These are phyloP conservation scores for Fermentozyma sake DNA, from an alignment of 1,139 yeast genomes.

Conservation along the genomic window DNA sequence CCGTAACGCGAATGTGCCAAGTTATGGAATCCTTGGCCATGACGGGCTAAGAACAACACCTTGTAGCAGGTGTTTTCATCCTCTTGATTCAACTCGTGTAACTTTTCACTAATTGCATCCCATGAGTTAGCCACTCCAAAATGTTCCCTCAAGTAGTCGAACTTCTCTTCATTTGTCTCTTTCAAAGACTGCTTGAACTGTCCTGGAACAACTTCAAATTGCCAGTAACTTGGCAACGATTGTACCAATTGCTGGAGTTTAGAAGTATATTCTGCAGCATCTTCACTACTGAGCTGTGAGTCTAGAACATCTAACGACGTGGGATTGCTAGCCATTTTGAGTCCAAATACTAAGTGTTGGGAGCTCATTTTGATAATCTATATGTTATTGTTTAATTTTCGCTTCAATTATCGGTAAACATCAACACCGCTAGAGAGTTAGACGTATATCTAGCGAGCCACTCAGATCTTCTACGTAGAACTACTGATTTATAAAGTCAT, in stretches of 20 bases:
- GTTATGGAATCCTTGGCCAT: conserved; percentile 46
- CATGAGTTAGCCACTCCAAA: conserved; percentile 34
- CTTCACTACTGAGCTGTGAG: conserved; percentile 9
- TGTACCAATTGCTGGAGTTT: conserved; percentile 4
- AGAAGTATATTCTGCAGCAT: conserved; percentile 7
- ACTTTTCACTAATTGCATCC: conserved; percentile 23
- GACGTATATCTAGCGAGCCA: too few species aligned
- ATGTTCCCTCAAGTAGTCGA: conserved; percentile 36
- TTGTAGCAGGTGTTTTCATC: conserved; percentile 25
- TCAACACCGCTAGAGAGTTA: too few species aligned
- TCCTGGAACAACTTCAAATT: conserved; percentile 33
- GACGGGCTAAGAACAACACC: conserved; percentile 40
- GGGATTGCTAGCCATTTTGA: conserved; percentile 11
- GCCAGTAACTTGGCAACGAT: conserved; percentile 20
- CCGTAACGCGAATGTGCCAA: conserved; percentile 41
- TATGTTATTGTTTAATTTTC: too few species aligned
- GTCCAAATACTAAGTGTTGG: too few species aligned
- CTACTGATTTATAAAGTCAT: too few species aligned
- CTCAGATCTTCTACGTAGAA: too few species aligned
- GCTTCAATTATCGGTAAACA: too few species aligned
- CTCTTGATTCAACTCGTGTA: conserved; percentile 27
- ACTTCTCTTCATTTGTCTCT: conserved; percentile 33
- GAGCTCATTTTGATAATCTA: too few species aligned
- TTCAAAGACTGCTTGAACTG: conserved; percentile 34
- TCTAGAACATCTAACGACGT: conserved; percentile 11